These are phyloP conservation scores for Basipetospora sp. DNA, from an alignment of 2,329 filamentous ascomycete genomes.

Conservation along the genomic window DNA sequence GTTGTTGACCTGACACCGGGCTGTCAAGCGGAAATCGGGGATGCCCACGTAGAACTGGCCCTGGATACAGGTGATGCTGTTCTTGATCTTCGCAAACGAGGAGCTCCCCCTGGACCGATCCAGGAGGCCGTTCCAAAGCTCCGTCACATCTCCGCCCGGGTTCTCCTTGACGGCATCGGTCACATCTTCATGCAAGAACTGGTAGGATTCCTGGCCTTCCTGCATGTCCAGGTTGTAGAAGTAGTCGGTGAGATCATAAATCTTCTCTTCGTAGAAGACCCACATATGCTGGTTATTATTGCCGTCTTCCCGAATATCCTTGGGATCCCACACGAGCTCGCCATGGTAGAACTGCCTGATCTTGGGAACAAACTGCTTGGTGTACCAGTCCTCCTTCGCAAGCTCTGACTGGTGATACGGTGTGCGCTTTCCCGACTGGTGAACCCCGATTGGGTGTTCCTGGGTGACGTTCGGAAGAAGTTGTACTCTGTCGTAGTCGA, in stretches of 20 bases:
- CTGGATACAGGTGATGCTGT: conserved; percentile 67
- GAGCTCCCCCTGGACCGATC: conserved; percentile 27
- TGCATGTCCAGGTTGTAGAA: conserved; percentile 56
- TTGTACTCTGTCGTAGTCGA: conserved; percentile 31
- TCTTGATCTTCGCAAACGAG: conserved; percentile 39
- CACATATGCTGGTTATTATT: conserved; percentile 54
- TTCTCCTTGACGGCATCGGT: conserved; percentile 56
- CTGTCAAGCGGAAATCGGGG: conserved; percentile 64
- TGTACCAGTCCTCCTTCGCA: conserved; percentile 61
- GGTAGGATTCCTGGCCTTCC: conserved; percentile 41
- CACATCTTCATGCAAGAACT: conserved; percentile 58
- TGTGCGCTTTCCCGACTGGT: conserved; percentile 53
- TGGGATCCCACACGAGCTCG: conserved; percentile 56
- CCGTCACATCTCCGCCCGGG: conserved; percentile 64
- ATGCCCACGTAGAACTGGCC: conserved; percentile 72
- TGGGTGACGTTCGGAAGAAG: conserved; percentile 53
- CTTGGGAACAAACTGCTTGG: conserved; percentile 52
- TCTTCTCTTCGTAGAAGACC: conserved; percentile 58
- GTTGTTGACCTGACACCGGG: conserved; percentile 75
- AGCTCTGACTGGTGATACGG: conserved; percentile 43
- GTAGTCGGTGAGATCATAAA: conserved; percentile 90
- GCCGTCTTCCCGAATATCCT: conserved; percentile 49
- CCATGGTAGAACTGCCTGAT: conserved; percentile 84
- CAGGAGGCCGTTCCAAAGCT: conserved; percentile 43
- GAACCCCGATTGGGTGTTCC: conserved; percentile 39